Percentiles rank a stretch among this genome's conserved stretches.
These are phyloP conservation scores for Ceratocystis alfenasii DNA, from an alignment of 2,329 filamentous ascomycete species.

Conservation along the genomic window DNA sequence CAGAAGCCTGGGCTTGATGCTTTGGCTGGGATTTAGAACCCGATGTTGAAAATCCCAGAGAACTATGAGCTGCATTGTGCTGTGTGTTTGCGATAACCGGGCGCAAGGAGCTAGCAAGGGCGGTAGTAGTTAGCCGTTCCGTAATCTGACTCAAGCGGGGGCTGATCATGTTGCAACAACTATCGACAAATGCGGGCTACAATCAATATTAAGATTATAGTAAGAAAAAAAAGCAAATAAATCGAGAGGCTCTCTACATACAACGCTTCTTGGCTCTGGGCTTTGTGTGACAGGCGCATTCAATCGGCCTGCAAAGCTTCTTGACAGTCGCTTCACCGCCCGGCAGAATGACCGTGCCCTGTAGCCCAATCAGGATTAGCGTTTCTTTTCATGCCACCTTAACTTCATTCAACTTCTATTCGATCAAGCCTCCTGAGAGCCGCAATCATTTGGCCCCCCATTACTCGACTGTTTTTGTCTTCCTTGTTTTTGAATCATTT, in stretches of 20 bases:
- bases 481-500: conserved; percentile 1
- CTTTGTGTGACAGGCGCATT: neutral
- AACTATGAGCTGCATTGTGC: conserved; percentile 49
- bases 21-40: conserved; percentile 18
- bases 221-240: neutral
- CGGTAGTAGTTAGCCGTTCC: conserved; percentile 15
- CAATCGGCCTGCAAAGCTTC: conserved; percentile 2
- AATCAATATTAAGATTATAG: neutral
- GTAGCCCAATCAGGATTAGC: conserved; percentile 29
- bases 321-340: conserved; percentile 29
- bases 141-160: neutral
- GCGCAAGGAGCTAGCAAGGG: conserved; percentile 31
- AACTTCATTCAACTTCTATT: conserved; percentile 28
- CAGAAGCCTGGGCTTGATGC: neutral
- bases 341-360: conserved; percentile 29
- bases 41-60: conserved; percentile 28
- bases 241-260: neutral
- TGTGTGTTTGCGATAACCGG: conserved; percentile 30
- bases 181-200: neutral
- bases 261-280: neutral
- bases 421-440: conserved; percentile 30
- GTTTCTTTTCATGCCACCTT: conserved; percentile 34
- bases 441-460: conserved; percentile 4
- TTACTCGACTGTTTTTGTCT: neutral
- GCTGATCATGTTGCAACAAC: neutral